A percentile compares a stretch with the other conserved stretches of the same genome.
Evolutionary conservation across 345 rosid species (phyloP).

Genomic region (Citropsis articulata): DNA sequence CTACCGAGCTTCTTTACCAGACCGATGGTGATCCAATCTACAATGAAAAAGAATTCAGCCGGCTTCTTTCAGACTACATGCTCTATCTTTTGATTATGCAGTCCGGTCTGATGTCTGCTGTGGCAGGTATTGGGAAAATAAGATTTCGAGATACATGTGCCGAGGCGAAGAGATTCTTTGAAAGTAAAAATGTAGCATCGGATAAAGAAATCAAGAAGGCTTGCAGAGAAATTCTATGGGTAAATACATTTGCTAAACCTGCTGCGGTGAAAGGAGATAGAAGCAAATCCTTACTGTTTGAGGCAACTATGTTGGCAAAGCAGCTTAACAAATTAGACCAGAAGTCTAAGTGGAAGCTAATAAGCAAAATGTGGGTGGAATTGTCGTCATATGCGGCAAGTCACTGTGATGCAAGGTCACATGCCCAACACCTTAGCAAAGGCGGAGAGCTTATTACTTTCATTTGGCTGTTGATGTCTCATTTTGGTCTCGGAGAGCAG

Average conservation of each 20-base stretch:
- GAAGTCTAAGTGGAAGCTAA: constrained; percentile 49
- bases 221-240: too few species aligned
- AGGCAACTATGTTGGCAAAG: too few species aligned
- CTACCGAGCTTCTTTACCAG: constrained; percentile 52
- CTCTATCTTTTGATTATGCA: constrained; percentile 49
- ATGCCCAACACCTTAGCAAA: constrained; percentile 56
- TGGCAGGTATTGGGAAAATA: constrained; percentile 51
- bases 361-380: constrained; percentile 67
- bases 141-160: constrained; percentile 48
- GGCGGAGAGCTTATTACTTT: constrained; percentile 66
- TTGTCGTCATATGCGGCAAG: constrained; percentile 53
- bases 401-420: constrained; percentile 49
- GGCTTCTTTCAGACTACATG: constrained; percentile 61
- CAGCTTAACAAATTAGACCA: not conserved
- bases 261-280: too few species aligned
- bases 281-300: too few species aligned
- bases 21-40: not conserved
- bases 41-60: constrained; percentile 27
- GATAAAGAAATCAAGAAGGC: not conserved
- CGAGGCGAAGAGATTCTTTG: constrained; percentile 39
- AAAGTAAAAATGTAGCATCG: constrained; percentile 12
- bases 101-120: constrained; percentile 52
- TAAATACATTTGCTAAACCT: too few species aligned
- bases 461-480: constrained; percentile 77
- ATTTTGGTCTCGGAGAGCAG: constrained; percentile 56